A percentile compares a stretch with the other conserved stretches of the same genome.
These are phyloP conservation scores for Mortierella sp. DNA, from an alignment of 371 early-diverging fungal species.

Conservation along the genomic window DNA sequence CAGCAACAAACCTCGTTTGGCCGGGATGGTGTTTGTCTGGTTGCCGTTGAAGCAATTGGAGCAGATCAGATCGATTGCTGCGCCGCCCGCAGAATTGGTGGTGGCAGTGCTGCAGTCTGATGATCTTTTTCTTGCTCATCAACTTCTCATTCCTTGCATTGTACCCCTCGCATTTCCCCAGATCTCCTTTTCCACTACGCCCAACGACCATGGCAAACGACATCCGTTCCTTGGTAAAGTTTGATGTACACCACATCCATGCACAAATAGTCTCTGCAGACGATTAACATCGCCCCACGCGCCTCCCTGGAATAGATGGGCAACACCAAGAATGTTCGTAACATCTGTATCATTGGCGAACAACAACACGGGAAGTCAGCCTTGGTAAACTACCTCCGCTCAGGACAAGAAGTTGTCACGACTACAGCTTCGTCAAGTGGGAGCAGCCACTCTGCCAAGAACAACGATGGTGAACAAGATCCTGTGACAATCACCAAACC, in stretches of 20 bases:
- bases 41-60: too few relatives aligned
- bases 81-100: too few relatives aligned
- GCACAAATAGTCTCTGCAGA: too few relatives aligned
- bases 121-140: background rate
- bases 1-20: background rate
- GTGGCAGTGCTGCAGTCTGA: background rate
- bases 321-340: slow-evolving; percentile 92
- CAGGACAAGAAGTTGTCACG: slow-evolving; percentile 99
- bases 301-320: too few relatives aligned
- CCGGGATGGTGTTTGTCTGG: too few relatives aligned
- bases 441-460: slow-evolving; percentile 99
- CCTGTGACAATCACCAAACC: slow-evolving; percentile 99
- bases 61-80: too few relatives aligned
- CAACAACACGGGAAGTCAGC: slow-evolving; percentile 99
- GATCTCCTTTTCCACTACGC: background rate
- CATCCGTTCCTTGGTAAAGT: too few relatives aligned
- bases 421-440: slow-evolving; percentile 95
- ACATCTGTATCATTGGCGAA: slow-evolving; percentile 99
- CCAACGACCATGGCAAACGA: background rate
- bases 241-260: too few relatives aligned
- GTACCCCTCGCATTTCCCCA: too few relatives aligned
- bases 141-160: background rate
- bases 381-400: slow-evolving; percentile 97
- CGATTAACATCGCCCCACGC: too few relatives aligned
- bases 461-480: slow-evolving; percentile 98